These are phyloP conservation scores for Medicago arabica DNA, from an alignment of 306 rosid species.

Conservation along the genomic window DNA sequence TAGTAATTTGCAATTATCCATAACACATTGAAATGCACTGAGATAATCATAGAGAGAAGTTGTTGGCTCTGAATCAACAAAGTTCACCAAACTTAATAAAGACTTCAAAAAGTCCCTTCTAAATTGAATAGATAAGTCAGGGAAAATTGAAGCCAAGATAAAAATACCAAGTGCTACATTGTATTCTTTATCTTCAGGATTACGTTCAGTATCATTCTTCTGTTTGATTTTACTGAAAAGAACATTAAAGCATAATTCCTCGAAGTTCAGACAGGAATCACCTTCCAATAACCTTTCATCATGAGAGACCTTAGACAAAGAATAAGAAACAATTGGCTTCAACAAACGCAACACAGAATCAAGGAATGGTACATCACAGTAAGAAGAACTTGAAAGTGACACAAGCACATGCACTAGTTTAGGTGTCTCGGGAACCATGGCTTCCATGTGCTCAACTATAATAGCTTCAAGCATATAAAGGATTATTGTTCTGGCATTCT, in stretches of 20 bases:
- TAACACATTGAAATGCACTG: conserved; percentile 77
- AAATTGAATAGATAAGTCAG: conserved; percentile 70
- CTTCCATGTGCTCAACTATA: conserved; percentile 88
- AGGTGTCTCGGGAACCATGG: conserved; percentile 90
- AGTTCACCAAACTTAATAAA: conserved; percentile 63
- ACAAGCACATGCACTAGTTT: conserved; percentile 77
- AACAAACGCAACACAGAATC: conserved; percentile 71
- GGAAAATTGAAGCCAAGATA: conserved; percentile 81
- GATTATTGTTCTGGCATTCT: conserved; percentile 86
- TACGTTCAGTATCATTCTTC: conserved; percentile 46
- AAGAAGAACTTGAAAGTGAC: conserved; percentile 75
- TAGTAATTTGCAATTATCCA: conserved; percentile 71
- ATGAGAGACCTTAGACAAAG: conserved; percentile 66
- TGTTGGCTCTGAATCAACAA: conserved; percentile 73
- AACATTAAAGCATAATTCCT: conserved; percentile 82
- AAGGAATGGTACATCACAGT: conserved; percentile 92
- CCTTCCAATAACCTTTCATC: conserved; percentile 68
- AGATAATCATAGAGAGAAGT: conserved; percentile 77
- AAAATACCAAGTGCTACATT: conserved; percentile 75
- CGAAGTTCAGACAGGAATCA: conserved; percentile 78
- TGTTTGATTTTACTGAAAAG: conserved; percentile 64
- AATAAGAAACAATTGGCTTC: conserved; percentile 87
- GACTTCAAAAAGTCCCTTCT: conserved; percentile 79
- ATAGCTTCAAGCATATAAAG: conserved; percentile 85
- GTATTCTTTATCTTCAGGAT: conserved; percentile 52